phyloP scores from a whole-genome alignment of 345 rosid genomes.

The Populus tremula region DNA sequence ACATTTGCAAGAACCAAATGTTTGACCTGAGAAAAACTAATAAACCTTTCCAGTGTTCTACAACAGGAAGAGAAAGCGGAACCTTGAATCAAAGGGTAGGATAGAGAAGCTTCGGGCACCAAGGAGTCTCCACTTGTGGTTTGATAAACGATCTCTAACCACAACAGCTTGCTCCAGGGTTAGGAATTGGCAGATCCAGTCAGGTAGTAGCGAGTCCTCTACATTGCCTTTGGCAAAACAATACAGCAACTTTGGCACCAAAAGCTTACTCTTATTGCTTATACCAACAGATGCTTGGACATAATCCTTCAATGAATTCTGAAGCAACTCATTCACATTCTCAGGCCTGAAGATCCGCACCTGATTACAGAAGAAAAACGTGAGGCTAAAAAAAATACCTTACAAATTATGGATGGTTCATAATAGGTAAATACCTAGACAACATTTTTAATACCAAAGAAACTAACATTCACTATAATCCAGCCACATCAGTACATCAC shows the following conservation, averaged over 20 bases:
- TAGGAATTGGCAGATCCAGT: conserved; percentile 62
- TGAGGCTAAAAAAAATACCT: not conserved
- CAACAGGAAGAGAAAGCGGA: conserved; percentile 51
- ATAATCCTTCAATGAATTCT: conserved; percentile 48
- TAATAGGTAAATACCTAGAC: not conserved
- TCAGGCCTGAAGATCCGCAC: conserved; percentile 59
- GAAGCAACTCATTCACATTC: conserved; percentile 44
- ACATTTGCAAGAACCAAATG: not conserved
- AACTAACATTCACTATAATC: not conserved
- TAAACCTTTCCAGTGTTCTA: conserved; percentile 10
- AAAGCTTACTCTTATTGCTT: conserved; percentile 46
- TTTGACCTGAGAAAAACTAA: not conserved
- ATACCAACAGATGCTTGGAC: conserved; percentile 53
- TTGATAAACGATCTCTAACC: conserved; percentile 43
- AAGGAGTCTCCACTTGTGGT: conserved; percentile 45
- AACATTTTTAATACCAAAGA: not conserved
- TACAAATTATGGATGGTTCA: not conserved
- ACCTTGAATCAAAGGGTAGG: conserved; percentile 55
- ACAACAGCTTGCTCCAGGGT: conserved; percentile 42
- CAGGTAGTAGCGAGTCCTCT: conserved; percentile 41
- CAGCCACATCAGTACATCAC: not conserved
- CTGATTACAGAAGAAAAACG: conserved; percentile 24
- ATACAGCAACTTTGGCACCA: conserved; percentile 59
- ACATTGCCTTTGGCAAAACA: conserved; percentile 45
- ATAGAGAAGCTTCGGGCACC: conserved; percentile 48